phyloP scores from a whole-genome alignment of 2,329 filamentous ascomycete genomes.

The Davidsoniella eucalypti region DNA sequence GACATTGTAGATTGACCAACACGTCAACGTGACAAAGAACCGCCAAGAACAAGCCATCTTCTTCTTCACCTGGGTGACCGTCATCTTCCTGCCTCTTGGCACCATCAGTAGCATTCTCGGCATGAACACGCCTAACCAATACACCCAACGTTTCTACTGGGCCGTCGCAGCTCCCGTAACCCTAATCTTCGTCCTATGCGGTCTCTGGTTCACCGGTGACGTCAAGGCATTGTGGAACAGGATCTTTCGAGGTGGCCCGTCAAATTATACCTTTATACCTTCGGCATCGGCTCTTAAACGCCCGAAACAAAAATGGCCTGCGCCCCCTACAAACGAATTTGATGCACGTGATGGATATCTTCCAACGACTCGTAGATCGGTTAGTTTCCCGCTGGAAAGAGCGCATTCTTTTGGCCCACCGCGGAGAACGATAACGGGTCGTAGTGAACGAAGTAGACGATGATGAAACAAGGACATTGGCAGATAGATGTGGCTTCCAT shows the following conservation, averaged over 20 bases:
- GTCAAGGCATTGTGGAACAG: constrained; percentile 20
- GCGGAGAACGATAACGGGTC: too few species aligned
- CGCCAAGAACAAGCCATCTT: constrained; percentile 32
- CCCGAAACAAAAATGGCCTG: too few species aligned
- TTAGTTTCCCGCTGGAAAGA: too few species aligned
- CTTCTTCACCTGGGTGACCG: constrained; percentile 33
- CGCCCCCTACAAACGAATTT: too few species aligned
- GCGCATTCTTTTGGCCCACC: too few species aligned
- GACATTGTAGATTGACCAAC: constrained; percentile 14
- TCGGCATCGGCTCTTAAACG: too few species aligned
- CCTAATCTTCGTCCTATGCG: constrained; percentile 23
- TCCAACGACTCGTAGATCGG: too few species aligned
- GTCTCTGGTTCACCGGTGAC: constrained; percentile 28
- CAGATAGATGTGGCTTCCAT: too few species aligned
- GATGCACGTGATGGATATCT: too few species aligned
- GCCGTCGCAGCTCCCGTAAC: constrained; percentile 31
- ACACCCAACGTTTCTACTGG: constrained; percentile 37
- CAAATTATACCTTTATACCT: too few species aligned
- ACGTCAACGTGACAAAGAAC: constrained; percentile 26
- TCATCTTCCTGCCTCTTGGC: constrained; percentile 31
- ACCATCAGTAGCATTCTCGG: constrained; percentile 33
- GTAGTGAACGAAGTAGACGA: too few species aligned
- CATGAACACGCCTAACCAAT: constrained; percentile 35
- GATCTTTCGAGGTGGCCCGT: constrained; percentile 1
- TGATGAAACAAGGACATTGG: too few species aligned